Percentiles rank a stretch among this genome's conserved stretches.
Conservation (phyloP, 2,329 filamentous ascomycete genomes). For the Apiospora aurea region DNA sequence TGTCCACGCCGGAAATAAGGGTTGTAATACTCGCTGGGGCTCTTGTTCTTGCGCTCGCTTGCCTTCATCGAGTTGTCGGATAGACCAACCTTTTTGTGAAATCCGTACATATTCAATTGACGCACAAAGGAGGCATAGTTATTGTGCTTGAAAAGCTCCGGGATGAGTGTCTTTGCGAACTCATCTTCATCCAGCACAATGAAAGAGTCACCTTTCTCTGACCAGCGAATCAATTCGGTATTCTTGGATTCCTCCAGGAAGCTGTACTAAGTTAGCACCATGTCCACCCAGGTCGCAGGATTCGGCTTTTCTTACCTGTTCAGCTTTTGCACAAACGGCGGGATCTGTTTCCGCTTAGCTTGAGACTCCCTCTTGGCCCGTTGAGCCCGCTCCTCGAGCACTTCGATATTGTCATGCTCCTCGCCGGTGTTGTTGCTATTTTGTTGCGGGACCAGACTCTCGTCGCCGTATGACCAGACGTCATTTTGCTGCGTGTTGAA, state of each 20-base stretch:
- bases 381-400: conserved; percentile 80
- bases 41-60: conserved; percentile 96
- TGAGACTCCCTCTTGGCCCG: conserved; percentile 87
- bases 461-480: conserved; percentile 51
- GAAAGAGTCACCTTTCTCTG: conserved; percentile 94
- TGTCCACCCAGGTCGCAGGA: background rate
- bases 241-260: conserved; percentile 94
- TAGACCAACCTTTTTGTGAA: conserved; percentile 95
- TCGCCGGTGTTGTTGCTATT: conserved; percentile 45
- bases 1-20: conserved; percentile 94
- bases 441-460: conserved; percentile 50
- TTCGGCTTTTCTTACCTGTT: conserved; percentile 74
- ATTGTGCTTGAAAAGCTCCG: conserved; percentile 97
- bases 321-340: conserved; percentile 96
- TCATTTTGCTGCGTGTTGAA: conserved; percentile 42
- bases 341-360: conserved; percentile 92
- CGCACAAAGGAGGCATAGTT: conserved; percentile 23
- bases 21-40: conserved; percentile 97
- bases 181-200: conserved; percentile 97
- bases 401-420: conserved; percentile 76
- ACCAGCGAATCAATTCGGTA: conserved; percentile 95
- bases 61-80: conserved; percentile 98
- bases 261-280: conserved; percentile 54
- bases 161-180: conserved; percentile 95
- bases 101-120: conserved; percentile 69